Conservation (phyloP, 2,329 filamentous ascomycete species). For the Colletotrichum sp. region DNA sequence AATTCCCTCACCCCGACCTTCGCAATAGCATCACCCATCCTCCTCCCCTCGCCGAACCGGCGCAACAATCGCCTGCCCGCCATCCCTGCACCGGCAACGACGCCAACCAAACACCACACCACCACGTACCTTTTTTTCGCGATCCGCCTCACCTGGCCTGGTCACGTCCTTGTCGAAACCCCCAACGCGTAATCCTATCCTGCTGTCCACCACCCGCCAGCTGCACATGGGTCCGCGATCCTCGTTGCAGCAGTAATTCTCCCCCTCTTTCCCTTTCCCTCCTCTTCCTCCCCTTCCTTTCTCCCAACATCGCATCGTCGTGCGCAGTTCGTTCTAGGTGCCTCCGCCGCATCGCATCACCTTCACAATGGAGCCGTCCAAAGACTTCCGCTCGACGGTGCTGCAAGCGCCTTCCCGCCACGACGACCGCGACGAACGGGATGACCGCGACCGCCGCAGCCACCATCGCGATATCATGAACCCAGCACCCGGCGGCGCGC, state of each 20-base stretch:
- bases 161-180: not conserved
- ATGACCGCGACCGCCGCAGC: conserved; percentile 32
- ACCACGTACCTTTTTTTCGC: conserved; percentile 13
- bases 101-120: conserved; percentile 6
- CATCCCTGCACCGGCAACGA: not conserved
- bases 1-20: not conserved
- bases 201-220: not conserved
- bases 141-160: conserved; percentile 17
- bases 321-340: not conserved
- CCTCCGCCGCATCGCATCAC: conserved; percentile 9
- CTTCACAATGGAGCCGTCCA: conserved; percentile 44
- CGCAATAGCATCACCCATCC: conserved; percentile 14
- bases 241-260: not conserved
- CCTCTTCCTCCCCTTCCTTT: not conserved
- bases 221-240: conserved; percentile 20
- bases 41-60: not conserved
- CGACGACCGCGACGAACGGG: conserved; percentile 36
- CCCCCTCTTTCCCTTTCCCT: not conserved
- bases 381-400: conserved; percentile 54
- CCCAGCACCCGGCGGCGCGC: conserved; percentile 36
- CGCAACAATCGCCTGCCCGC: not conserved
- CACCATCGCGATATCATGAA: conserved; percentile 54
- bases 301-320: not conserved
- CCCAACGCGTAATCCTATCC: conserved; percentile 2
- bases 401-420: conserved; percentile 49